phyloP scores from a whole-genome alignment of 1,139 yeast genomes.

The Lodderomyces parapsilosis region DNA sequence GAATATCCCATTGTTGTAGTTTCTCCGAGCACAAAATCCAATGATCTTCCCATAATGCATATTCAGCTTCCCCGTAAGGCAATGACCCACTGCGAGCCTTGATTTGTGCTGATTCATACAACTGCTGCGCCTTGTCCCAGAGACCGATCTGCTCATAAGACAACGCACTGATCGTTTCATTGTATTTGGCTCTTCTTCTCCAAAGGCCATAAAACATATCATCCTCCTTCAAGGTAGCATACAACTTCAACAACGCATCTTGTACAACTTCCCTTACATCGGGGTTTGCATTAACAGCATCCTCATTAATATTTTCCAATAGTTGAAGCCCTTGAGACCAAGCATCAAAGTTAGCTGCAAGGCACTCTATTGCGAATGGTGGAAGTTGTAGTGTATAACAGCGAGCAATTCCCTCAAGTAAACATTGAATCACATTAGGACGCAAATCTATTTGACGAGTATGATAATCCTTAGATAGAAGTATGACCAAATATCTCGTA shows the following conservation, averaged over 20 bases:
- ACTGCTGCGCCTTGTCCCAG: conserved; percentile 92
- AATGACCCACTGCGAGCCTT: conserved; percentile 94
- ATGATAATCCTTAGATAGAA: conserved; percentile 89
- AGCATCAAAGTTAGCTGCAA: conserved; percentile 83
- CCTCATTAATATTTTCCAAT: conserved; percentile 71
- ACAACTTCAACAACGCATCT: conserved; percentile 88
- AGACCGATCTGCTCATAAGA: conserved; percentile 94
- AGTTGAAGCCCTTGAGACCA: conserved; percentile 90
- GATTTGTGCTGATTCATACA: conserved; percentile 96
- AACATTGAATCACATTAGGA: conserved; percentile 83
- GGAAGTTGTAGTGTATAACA: conserved; percentile 82
- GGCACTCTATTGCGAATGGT: conserved; percentile 87
- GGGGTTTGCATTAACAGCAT: conserved; percentile 64
- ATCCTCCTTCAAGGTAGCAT: conserved; percentile 85
- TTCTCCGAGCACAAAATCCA: conserved; percentile 98
- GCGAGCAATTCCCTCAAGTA: conserved; percentile 76
- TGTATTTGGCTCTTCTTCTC: conserved; percentile 93
- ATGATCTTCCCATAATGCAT: conserved; percentile 97
- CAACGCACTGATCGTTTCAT: conserved; percentile 88
- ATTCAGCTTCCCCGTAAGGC: conserved; percentile 95
- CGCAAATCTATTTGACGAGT: conserved; percentile 82
- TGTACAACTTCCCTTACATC: conserved; percentile 82
- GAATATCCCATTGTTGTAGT: conserved; percentile 95
- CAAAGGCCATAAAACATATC: conserved; percentile 98
- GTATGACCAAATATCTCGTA: conserved; percentile 71